These are phyloP conservation scores for Babesia sp. DNA, from an alignment of 169 alveolate species.

Conservation along the genomic window DNA sequence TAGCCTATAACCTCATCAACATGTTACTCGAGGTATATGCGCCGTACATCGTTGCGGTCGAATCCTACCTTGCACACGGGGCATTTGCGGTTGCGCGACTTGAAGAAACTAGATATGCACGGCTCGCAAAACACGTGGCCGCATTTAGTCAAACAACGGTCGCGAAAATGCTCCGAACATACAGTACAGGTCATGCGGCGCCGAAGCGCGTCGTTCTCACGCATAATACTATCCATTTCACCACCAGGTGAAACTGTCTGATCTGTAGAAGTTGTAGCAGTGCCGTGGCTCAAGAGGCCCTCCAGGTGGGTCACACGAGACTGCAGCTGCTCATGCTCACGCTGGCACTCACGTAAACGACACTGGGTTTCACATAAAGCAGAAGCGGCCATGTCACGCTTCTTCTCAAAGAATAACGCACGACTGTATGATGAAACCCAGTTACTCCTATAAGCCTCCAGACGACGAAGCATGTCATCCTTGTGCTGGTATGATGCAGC, in stretches of 20 bases:
- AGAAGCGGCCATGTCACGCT: conserved; percentile 56
- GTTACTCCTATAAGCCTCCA: conserved; percentile 15
- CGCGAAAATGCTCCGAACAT: conserved; percentile 80
- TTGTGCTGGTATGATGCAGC: not conserved
- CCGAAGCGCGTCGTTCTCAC: conserved; percentile 71
- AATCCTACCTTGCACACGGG: conserved; percentile 79
- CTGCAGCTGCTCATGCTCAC: conserved; percentile 30
- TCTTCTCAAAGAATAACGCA: conserved; percentile 24
- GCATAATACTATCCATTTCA: conserved; percentile 26
- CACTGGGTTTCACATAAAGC: conserved; percentile 63
- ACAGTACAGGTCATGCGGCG: conserved; percentile 79
- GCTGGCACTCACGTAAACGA: conserved; percentile 21
- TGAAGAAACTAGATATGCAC: conserved; percentile 66
- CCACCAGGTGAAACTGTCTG: not conserved
- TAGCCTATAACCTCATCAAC: no score
- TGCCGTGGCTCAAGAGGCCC: not conserved
- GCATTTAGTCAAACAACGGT: conserved; percentile 75
- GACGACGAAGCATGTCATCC: conserved; percentile 3
- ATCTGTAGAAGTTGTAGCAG: not conserved
- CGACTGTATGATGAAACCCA: conserved; percentile 40
- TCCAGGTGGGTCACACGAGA: not conserved
- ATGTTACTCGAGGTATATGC: conserved; percentile 61
- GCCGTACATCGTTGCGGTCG: conserved; percentile 75
- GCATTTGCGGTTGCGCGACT: conserved; percentile 77
- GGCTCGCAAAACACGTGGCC: conserved; percentile 81